These are phyloP conservation scores for Styphnolobium japonicum DNA, from an alignment of 306 rosid species.

Conservation along the genomic window DNA sequence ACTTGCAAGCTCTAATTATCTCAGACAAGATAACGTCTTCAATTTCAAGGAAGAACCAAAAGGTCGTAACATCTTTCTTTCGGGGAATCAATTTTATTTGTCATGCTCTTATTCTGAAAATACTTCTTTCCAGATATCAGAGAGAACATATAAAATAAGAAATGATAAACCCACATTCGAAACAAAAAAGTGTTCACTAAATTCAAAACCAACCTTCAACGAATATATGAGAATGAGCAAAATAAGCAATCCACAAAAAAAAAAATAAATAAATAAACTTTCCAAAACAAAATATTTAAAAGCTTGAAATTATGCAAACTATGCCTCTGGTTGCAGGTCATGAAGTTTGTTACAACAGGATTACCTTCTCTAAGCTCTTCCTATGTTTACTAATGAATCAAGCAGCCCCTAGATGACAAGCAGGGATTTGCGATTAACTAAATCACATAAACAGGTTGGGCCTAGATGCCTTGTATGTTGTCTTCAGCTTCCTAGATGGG, in stretches of 20 bases:
- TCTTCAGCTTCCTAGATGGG: constrained; percentile 85
- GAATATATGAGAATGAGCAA: neutral
- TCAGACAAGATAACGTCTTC: too few relatives aligned
- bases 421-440: neutral
- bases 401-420: neutral
- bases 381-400: neutral
- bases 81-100: neutral
- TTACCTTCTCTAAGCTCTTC: constrained; percentile 19
- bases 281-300: neutral
- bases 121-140: neutral
- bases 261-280: neutral
- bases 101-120: neutral
- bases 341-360: neutral
- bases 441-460: constrained; percentile 80
- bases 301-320: neutral
- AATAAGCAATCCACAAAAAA: neutral
- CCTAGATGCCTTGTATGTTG: constrained; percentile 80
- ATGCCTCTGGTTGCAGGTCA: neutral
- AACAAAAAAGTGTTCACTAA: constrained; percentile 6
- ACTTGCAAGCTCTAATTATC: too few relatives aligned
- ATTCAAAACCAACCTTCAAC: neutral
- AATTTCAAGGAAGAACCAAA: too few relatives aligned
- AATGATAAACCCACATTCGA: neutral
- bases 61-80: neutral
- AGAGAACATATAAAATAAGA: neutral